These are phyloP conservation scores for Tephrocybe sp. DNA, from an alignment of 768 basidiomycete species.

Conservation along the genomic window DNA sequence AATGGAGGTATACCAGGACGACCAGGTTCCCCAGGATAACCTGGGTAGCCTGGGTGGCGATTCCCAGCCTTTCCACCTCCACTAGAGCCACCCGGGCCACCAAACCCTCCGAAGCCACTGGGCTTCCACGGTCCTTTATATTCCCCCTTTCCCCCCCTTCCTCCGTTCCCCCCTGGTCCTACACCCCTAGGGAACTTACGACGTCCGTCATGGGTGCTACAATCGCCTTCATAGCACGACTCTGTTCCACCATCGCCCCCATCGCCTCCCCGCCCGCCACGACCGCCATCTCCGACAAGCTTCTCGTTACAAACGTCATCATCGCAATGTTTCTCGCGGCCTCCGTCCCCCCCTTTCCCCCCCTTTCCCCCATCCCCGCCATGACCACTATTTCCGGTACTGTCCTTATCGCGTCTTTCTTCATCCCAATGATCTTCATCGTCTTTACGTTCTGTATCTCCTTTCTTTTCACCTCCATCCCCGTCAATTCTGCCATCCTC, in stretches of 20 bases:
- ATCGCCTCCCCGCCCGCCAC: neutral
- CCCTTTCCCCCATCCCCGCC: neutral
- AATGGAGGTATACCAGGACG: conserved; percentile 1
- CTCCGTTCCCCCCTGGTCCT: conserved; percentile 9
- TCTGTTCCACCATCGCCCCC: neutral
- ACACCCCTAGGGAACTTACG: conserved; percentile 1
- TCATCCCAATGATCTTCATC: neutral
- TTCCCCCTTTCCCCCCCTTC: conserved; percentile 8
- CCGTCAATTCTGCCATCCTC: conserved; percentile 5
- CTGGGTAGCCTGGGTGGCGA: conserved; percentile 12
- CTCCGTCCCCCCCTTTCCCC: neutral
- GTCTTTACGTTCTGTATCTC: neutral
- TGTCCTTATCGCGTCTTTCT: neutral
- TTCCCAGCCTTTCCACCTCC: conserved; percentile 1
- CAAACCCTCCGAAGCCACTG: conserved; percentile 8
- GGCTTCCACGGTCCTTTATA: conserved; percentile 2
- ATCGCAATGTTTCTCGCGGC: neutral
- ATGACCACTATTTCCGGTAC: neutral
- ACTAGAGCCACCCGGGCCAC: conserved; percentile 12
- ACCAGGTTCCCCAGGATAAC: conserved; percentile 12
- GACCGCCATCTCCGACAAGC: neutral
- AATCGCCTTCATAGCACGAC: neutral
- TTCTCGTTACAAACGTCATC: neutral
- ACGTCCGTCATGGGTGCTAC: neutral
- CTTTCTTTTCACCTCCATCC: neutral